phyloP scores from a whole-genome alignment of 208 protist species.

The Leishmania lainsoni region DNA sequence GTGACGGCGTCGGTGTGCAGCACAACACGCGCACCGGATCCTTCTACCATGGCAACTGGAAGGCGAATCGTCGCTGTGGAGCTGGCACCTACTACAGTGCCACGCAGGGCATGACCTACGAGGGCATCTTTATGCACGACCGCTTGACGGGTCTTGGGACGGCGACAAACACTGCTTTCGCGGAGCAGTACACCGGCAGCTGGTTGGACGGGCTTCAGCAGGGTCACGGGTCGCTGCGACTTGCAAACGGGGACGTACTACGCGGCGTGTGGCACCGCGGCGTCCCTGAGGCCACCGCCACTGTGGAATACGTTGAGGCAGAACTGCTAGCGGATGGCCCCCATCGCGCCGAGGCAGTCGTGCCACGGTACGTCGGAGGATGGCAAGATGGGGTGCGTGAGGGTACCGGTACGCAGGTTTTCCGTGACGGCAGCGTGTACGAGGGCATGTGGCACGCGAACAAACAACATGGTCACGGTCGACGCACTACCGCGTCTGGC shows the following conservation, averaged over 20 bases:
- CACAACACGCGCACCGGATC: constrained; percentile 56
- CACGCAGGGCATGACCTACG: constrained; percentile 53
- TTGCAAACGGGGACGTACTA: constrained; percentile 84
- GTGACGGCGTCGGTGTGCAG: constrained; percentile 73
- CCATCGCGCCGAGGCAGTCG: neutral
- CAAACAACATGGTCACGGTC: constrained; percentile 70
- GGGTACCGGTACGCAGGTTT: constrained; percentile 65
- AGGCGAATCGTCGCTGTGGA: constrained; percentile 63
- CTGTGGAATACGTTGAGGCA: constrained; percentile 56
- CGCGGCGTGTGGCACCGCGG: constrained; percentile 78
- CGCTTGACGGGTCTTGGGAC: constrained; percentile 63
- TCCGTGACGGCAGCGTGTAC: constrained; percentile 82
- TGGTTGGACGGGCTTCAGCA: constrained; percentile 85
- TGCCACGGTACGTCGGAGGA: constrained; percentile 75
- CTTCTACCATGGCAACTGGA: constrained; percentile 81
- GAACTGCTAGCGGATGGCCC: constrained; percentile 30
- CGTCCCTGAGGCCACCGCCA: constrained; percentile 55
- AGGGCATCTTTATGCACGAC: constrained; percentile 80
- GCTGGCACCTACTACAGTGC: constrained; percentile 64
- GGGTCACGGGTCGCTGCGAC: constrained; percentile 69
- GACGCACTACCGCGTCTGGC: constrained; percentile 52
- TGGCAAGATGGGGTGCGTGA: constrained; percentile 67
- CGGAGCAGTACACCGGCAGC: constrained; percentile 70
- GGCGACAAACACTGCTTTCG: constrained; percentile 15
- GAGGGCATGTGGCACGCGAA: constrained; percentile 78